Conservation (phyloP, 495 filamentous ascomycete genomes). For the Chaetomium tenue region DNA sequence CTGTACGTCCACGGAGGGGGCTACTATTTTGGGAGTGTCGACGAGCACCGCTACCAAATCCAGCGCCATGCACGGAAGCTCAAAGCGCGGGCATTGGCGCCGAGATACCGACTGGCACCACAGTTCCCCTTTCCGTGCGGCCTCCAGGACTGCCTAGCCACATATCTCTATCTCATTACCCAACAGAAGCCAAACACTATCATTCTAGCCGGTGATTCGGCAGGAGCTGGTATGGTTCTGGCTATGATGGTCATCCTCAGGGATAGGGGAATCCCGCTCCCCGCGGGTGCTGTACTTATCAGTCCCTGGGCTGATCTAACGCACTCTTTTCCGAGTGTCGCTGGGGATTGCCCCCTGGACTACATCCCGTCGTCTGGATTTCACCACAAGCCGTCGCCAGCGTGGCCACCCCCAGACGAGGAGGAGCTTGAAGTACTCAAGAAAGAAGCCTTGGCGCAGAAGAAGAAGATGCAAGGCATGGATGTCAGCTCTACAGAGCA, state of each 20-base stretch:
- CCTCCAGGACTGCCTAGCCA: constrained; percentile 80
- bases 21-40: constrained; percentile 80
- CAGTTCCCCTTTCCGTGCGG: constrained; percentile 96
- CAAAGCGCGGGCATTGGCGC: constrained; percentile 83
- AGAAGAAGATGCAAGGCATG: constrained; percentile 20
- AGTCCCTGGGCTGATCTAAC: constrained; percentile 93
- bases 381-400: constrained; percentile 72
- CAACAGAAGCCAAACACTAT: constrained; percentile 74
- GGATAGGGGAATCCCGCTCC: constrained; percentile 75
- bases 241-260: constrained; percentile 75
- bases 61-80: constrained; percentile 93
- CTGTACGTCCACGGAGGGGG: constrained; percentile 83
- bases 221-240: constrained; percentile 83
- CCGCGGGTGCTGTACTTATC: constrained; percentile 85
- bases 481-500: constrained; percentile 11
- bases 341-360: constrained; percentile 67
- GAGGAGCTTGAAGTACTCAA: constrained; percentile 59
- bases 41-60: constrained; percentile 94
- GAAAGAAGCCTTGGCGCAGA: constrained; percentile 34
- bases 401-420: constrained; percentile 88
- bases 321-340: constrained; percentile 89
- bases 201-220: constrained; percentile 81
- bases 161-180: constrained; percentile 78
- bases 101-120: constrained; percentile 81
- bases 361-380: constrained; percentile 89